Conservation (phyloP, 331 rosid genomes). For the Rhamnella rubrinervis region DNA sequence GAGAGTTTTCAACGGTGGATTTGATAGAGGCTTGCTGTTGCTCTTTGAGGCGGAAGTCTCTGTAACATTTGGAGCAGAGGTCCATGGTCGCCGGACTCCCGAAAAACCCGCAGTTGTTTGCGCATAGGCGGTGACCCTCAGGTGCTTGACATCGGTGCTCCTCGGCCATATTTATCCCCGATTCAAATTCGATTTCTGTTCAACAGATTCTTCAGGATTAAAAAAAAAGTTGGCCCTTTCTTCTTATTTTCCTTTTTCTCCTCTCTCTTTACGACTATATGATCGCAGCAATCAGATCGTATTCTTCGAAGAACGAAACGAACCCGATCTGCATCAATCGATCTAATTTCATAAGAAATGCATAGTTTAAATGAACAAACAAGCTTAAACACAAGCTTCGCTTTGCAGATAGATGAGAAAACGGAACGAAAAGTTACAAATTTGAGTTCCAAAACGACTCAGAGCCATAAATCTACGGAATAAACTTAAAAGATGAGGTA, state of each 20-base stretch:
- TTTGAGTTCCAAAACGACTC: too few relatives aligned
- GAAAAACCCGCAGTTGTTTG: conserved; percentile 82
- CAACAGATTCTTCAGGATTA: not conserved
- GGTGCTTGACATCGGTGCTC: conserved; percentile 74
- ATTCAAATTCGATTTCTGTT: too few relatives aligned
- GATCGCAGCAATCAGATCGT: not conserved
- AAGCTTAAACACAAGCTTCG: too few relatives aligned
- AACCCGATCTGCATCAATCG: too few relatives aligned
- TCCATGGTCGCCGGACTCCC: conserved; percentile 82
- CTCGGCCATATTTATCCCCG: conserved; percentile 53
- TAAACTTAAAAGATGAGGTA: too few relatives aligned
- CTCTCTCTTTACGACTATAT: not conserved
- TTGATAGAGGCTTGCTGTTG: conserved; percentile 62
- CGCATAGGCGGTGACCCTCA: conserved; percentile 73
- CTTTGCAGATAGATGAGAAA: too few relatives aligned
- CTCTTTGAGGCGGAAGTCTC: conserved; percentile 49
- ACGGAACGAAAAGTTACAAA: too few relatives aligned
- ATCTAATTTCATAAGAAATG: too few relatives aligned
- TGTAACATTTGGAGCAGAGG: conserved; percentile 77
- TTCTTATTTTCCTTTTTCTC: too few relatives aligned
- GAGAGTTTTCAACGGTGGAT: conserved; percentile 63
- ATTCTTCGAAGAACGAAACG: too few relatives aligned
- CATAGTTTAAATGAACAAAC: too few relatives aligned
- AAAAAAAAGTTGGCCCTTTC: not conserved
- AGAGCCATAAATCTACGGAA: too few relatives aligned